Evolutionary conservation across 495 filamentous ascomycete genomes (phyloP).

Genomic region (Poronia punctata): DNA sequence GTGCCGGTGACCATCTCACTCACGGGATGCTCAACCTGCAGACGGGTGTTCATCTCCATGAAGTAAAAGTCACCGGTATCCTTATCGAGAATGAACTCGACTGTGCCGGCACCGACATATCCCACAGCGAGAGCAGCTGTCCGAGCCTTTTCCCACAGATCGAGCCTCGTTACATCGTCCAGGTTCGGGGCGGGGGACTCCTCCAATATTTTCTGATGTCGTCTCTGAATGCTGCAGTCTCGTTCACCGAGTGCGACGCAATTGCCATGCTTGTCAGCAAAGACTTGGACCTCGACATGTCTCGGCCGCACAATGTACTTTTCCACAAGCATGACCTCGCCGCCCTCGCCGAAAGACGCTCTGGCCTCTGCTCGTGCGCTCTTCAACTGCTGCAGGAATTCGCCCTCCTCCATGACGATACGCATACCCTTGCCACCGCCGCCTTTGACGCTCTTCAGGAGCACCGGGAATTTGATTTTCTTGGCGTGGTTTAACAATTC

Average conservation of each 20-base stretch:
- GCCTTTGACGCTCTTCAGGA: conserved; percentile 94
- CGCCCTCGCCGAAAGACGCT: conserved; percentile 82
- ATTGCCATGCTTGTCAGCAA: conserved; percentile 85
- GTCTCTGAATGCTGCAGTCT: conserved; percentile 78
- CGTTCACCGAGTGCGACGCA: conserved; percentile 78
- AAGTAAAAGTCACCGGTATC: conserved; percentile 93
- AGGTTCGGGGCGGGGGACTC: conserved; percentile 91
- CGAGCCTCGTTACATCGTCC: conserved; percentile 67
- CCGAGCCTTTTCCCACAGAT: conserved; percentile 90
- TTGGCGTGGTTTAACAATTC: conserved; percentile 67
- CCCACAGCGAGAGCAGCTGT: conserved; percentile 85
- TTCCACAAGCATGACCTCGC: conserved; percentile 90
- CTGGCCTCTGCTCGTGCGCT: conserved; percentile 85
- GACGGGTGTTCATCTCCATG: conserved; percentile 99
- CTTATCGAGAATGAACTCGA: conserved; percentile 98
- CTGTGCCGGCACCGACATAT: conserved; percentile 93
- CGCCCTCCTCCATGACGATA: conserved; percentile 66
- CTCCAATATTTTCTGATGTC: conserved; percentile 97
- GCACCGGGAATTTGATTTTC: conserved; percentile 82
- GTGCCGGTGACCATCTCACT: conserved; percentile 95
- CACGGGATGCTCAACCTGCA: conserved; percentile 96
- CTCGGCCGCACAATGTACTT: conserved; percentile 92
- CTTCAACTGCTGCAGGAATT: conserved; percentile 73
- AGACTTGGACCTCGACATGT: conserved; percentile 97
- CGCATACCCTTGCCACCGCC: conserved; percentile 99